A percentile compares a stretch with the other conserved stretches of the same genome.
phyloP scores from a whole-genome alignment of 2,329 filamentous ascomycete species.

The Torrubiella hemipterigena region DNA sequence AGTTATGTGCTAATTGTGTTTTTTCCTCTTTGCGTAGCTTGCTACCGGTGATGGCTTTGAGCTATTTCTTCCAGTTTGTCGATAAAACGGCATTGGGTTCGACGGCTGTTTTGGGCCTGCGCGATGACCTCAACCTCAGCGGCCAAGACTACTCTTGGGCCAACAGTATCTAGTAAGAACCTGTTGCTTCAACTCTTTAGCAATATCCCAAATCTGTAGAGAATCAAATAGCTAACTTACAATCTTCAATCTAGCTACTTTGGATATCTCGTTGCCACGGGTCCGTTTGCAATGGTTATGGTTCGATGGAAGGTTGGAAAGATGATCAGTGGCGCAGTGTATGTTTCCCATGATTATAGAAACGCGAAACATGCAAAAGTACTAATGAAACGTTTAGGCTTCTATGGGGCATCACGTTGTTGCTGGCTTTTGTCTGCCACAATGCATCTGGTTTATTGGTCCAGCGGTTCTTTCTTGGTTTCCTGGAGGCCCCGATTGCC shows the following conservation, averaged over 20 bases:
- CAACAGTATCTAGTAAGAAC: constrained; percentile 29
- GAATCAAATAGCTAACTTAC: too few relatives aligned
- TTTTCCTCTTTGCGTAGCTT: not conserved
- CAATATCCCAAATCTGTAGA: too few relatives aligned
- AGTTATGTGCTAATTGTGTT: too few relatives aligned
- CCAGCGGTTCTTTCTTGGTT: constrained; percentile 24
- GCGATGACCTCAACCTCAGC: not conserved
- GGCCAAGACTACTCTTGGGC: constrained; percentile 32
- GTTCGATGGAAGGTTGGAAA: constrained; percentile 4
- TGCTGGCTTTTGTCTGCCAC: constrained; percentile 26
- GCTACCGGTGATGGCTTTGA: not conserved
- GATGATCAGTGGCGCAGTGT: constrained; percentile 3
- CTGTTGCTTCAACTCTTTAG: too few relatives aligned
- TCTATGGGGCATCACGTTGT: constrained; percentile 26
- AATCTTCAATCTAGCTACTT: too few relatives aligned
- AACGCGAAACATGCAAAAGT: not conserved
- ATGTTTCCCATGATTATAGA: not conserved
- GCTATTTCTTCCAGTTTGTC: not conserved
- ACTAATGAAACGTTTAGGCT: too few relatives aligned
- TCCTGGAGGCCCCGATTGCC: constrained; percentile 16
- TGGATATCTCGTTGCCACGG: constrained; percentile 22
- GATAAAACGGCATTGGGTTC: not conserved
- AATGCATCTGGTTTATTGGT: constrained; percentile 24
- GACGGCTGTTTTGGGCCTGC: not conserved
- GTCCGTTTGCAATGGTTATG: constrained; percentile 4